A percentile compares a stretch with the other conserved stretches of the same genome.
Evolutionary conservation across 495 filamentous ascomycete genomes (phyloP).

Genomic region (Hypoxylon trugodes): DNA sequence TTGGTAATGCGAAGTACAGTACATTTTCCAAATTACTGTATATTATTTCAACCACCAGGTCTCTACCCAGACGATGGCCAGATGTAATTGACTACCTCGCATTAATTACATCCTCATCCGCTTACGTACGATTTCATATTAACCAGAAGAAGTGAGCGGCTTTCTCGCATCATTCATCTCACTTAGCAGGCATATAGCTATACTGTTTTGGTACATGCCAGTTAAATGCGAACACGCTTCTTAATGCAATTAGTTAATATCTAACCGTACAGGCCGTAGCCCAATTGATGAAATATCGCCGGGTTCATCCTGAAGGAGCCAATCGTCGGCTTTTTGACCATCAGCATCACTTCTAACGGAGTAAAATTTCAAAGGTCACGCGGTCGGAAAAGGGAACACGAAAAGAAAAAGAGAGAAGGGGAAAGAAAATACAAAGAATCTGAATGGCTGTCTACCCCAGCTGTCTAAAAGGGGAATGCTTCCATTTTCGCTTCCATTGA

Average conservation of each 20-base stretch:
- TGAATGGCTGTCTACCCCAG: slow-evolving; percentile 13
- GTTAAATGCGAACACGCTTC: slow-evolving; percentile 20
- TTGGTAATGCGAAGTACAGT: slow-evolving; percentile 3
- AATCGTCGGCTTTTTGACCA: slow-evolving; percentile 10
- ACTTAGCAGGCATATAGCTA: slow-evolving; percentile 6
- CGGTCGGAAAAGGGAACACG: slow-evolving; percentile 22
- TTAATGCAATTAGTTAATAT: slow-evolving; percentile 14
- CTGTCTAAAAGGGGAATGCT: slow-evolving; percentile 29
- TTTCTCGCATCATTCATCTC: slow-evolving; percentile 4
- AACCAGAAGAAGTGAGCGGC: neutral
- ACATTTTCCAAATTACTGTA: slow-evolving; percentile 34
- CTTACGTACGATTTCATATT: slow-evolving; percentile 13
- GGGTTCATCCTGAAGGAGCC: slow-evolving; percentile 8
- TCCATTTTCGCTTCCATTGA: slow-evolving; percentile 37
- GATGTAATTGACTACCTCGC: neutral
- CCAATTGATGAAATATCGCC: slow-evolving; percentile 20
- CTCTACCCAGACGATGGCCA: neutral
- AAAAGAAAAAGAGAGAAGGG: slow-evolving; percentile 11
- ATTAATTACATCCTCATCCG: neutral
- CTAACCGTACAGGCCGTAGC: no score
- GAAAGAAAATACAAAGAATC: slow-evolving; percentile 4
- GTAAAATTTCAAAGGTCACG: slow-evolving; percentile 31
- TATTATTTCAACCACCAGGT: slow-evolving; percentile 9
- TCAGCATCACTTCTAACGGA: slow-evolving; percentile 34
- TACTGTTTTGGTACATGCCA: slow-evolving; percentile 17